Percentiles rank a stretch among this genome's conserved stretches.
Evolutionary conservation across 163 green algal genomes (phyloP).

Genomic region (Scenedesmus sp.): DNA sequence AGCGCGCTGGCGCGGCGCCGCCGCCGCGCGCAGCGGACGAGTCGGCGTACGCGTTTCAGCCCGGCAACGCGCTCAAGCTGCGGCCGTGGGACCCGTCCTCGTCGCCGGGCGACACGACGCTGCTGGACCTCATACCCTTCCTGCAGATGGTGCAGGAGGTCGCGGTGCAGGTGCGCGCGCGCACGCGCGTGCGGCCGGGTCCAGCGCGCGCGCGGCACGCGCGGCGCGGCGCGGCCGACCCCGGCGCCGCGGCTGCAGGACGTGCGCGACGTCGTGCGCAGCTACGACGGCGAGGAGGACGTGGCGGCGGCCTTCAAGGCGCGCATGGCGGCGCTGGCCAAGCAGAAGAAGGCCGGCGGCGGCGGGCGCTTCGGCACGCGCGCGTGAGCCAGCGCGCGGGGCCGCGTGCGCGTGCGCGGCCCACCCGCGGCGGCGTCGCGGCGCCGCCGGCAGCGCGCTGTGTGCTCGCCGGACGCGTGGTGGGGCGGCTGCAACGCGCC

Average conservation of each 20-base stretch:
- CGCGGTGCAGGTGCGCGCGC: background rate
- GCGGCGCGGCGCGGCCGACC: too few species aligned
- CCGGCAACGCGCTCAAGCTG: slow-evolving; percentile 91
- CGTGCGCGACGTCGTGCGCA: slow-evolving; percentile 72
- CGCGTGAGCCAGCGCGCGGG: too few species aligned
- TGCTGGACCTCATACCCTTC: slow-evolving; percentile 97
- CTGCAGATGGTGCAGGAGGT: slow-evolving; percentile 79
- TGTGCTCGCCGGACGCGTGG: too few species aligned
- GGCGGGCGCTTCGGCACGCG: slow-evolving; percentile 10
- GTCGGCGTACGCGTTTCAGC: slow-evolving; percentile 82
- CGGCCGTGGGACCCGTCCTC: slow-evolving; percentile 59
- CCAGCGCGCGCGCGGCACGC: too few species aligned
- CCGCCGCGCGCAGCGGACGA: slow-evolving; percentile 54
- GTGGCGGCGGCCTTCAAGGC: slow-evolving; percentile 82
- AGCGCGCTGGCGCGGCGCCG: too few species aligned
- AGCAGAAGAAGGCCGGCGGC: slow-evolving; percentile 50
- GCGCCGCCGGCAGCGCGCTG: too few species aligned
- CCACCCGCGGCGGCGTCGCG: too few species aligned
- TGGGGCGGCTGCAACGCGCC: too few species aligned
- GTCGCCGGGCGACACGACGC: slow-evolving; percentile 68
- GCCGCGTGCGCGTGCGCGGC: too few species aligned
- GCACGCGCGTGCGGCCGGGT: too few species aligned
- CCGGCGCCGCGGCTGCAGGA: slow-evolving; percentile 62
- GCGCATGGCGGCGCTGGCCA: slow-evolving; percentile 69
- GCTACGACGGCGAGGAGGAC: slow-evolving; percentile 86